These are phyloP conservation scores for Fusarium fujikuroi DNA, from an alignment of 2,329 filamentous ascomycete genomes.

Conservation along the genomic window DNA sequence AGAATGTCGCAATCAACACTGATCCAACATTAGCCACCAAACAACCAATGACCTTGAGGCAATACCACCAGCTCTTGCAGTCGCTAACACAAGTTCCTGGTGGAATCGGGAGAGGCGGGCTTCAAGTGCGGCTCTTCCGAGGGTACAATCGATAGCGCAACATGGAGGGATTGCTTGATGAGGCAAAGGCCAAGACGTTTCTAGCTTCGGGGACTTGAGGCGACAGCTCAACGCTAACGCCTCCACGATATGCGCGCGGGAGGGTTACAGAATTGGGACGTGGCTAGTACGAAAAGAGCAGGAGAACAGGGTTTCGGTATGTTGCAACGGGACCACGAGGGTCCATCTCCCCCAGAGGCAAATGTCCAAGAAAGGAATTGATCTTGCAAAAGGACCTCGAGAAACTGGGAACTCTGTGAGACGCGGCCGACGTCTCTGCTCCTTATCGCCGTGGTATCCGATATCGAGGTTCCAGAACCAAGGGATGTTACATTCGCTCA, in stretches of 20 bases:
- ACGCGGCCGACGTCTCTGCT: not conserved
- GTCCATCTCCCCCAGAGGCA: not conserved
- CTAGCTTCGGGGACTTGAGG: not conserved
- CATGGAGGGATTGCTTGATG: not conserved
- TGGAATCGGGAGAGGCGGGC: not conserved
- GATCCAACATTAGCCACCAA: not conserved
- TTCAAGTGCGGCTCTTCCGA: not conserved
- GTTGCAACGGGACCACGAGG: not conserved
- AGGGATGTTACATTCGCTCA: slow-evolving; percentile 13
- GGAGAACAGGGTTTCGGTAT: not conserved
- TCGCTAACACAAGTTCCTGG: slow-evolving; percentile 13
- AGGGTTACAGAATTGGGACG: not conserved
- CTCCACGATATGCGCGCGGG: not conserved
- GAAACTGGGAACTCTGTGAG: not conserved
- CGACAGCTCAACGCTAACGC: slow-evolving; percentile 3
- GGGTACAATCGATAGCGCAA: not conserved
- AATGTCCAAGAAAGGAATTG: not conserved
- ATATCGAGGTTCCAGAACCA: slow-evolving; percentile 4
- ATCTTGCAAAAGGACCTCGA: slow-evolving; percentile 16
- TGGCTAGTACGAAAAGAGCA: slow-evolving; percentile 8
- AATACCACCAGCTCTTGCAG: not conserved
- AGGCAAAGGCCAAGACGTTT: not conserved
- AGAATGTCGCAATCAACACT: slow-evolving; percentile 22
- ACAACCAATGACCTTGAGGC: not conserved
- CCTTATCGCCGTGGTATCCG: slow-evolving; percentile 3